Base-by-base conservation (phyloP, 768 basidiomycete species). In the Suillus luteus region DNA sequence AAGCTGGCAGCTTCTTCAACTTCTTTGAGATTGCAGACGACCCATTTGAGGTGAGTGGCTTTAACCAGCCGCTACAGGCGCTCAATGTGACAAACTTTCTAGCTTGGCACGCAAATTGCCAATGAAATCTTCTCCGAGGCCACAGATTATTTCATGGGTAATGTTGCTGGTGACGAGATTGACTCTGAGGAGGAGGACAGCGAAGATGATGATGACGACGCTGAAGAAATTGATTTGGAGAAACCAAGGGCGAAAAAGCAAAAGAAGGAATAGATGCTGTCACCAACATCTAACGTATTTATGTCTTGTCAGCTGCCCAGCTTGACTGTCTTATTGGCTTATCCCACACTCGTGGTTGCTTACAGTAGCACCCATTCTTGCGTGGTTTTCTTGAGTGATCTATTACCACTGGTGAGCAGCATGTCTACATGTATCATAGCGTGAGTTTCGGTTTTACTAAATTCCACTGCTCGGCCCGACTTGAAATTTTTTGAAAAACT, bases 1-100 rank as follows among this genome's bases (percentile, higher is more conserved):
- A 95, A 57, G 77, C 83, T 57, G 93, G 93, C 62, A 92, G 88
- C 71, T 93, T 95, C 81, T 95, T 95, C 84, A 93, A 93, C 79
- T 89, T 90, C 72, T 93, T 95, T 65, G 92, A 91, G 76, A 71
- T 82, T 65, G 80, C 81, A 12, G 71, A 78, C 44, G 92, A 93
- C 71, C 82, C 85, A 15, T 84, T 81, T 65, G 90, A 92, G 67
- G 92, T 92, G 72, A 79, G 85, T 76, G 24, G 27, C 12, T 41
- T 55, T 58, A 1, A 14, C 57, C 46, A 44, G 24, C 31, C 2
- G 24, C 27, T 14, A 27, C 22, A 35, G 4, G 24, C n/a, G 19
- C 61, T 35, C 37, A 60, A 31, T 1, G 41, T 31, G 15, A 19
- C 55, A 31, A 38, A 22, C 40, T 55, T 61, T 58, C 62, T 74